Percentiles rank a stretch among this genome's conserved stretches.
phyloP scores from a whole-genome alignment of 495 filamentous ascomycete genomes.

The Durotheca rogersii region DNA sequence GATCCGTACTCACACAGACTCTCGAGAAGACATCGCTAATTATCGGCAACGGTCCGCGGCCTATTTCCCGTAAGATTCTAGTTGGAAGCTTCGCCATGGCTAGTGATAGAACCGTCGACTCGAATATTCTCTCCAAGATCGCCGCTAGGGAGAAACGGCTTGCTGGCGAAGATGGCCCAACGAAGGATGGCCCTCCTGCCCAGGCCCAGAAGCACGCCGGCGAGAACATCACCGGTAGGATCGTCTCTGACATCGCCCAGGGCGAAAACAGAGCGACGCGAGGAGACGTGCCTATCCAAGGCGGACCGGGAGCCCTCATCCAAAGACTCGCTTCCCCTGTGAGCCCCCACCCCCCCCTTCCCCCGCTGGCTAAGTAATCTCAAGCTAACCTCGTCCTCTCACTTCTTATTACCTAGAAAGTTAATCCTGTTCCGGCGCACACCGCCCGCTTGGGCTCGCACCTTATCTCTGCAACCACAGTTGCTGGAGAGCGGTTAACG shows the following conservation, averaged over 20 bases:
- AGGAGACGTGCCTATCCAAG: background rate
- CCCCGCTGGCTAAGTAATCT: no score
- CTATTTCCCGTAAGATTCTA: background rate
- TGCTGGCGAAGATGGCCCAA: slow-evolving; percentile 14
- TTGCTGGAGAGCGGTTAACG: slow-evolving; percentile 21
- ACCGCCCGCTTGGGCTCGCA: slow-evolving; percentile 26
- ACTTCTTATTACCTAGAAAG: background rate
- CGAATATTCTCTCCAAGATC: slow-evolving; percentile 24
- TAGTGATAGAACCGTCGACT: slow-evolving; percentile 12
- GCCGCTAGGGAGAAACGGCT: slow-evolving; percentile 27
- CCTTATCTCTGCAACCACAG: slow-evolving; percentile 30
- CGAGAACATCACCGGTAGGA: slow-evolving; percentile 11
- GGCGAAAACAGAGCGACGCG: slow-evolving; percentile 31
- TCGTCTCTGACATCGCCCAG: slow-evolving; percentile 23
- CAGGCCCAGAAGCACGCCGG: slow-evolving; percentile 29
- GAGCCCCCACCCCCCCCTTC: background rate
- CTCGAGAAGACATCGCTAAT: no score
- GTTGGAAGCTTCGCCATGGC: slow-evolving; percentile 5
- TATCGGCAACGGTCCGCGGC: no score
- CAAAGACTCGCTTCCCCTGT: slow-evolving; percentile 25
- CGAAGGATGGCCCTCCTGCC: slow-evolving; percentile 24
- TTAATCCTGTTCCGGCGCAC: slow-evolving; percentile 10
- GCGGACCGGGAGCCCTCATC: slow-evolving; percentile 17
- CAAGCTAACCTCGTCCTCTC: no score
- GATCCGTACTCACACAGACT: slow-evolving; percentile 9